Conservation (phyloP, 768 basidiomycete genomes). For the Lentinula sp. region DNA sequence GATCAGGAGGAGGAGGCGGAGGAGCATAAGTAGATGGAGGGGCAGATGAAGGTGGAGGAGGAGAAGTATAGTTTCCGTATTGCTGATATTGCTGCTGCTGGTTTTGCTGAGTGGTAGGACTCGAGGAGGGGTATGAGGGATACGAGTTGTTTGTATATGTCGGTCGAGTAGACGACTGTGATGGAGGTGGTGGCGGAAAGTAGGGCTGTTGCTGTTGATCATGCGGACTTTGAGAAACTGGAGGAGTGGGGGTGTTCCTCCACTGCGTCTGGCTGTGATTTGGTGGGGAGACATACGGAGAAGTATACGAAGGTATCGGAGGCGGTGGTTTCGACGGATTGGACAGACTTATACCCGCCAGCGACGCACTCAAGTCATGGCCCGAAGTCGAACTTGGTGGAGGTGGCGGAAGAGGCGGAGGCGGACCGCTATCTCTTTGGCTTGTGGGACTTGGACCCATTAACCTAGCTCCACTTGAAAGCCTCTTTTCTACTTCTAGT, state of each 20-base stretch:
- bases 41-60: slow-evolving; percentile 12
- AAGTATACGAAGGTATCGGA: slow-evolving; percentile 21
- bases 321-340: slow-evolving; percentile 20
- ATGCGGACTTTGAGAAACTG: not conserved
- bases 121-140: slow-evolving; percentile 17
- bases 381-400: slow-evolving; percentile 40
- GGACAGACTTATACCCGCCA: slow-evolving; percentile 50
- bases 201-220: slow-evolving; percentile 16
- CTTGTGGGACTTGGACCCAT: not conserved
- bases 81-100: not conserved
- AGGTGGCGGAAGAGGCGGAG: slow-evolving; percentile 45
- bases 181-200: slow-evolving; percentile 4
- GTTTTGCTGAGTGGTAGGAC: slow-evolving; percentile 16
- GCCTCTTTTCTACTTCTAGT: slow-evolving; percentile 65
- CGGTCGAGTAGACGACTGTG: slow-evolving; percentile 1
- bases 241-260: not conserved
- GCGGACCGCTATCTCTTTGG: slow-evolving; percentile 21
- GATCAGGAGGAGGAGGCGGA: slow-evolving; percentile 21
- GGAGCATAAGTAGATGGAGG: not conserved
- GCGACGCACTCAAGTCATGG: slow-evolving; percentile 40
- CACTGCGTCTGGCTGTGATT: not conserved
- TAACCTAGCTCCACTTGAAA: slow-evolving; percentile 19
- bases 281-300: slow-evolving; percentile 11
- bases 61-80: not conserved
- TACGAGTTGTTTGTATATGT: slow-evolving; percentile 7